A percentile compares a stretch with the other conserved stretches of the same genome.
phyloP scores from a whole-genome alignment of 768 basidiomycete species.

The Lentinula lateritia region DNA sequence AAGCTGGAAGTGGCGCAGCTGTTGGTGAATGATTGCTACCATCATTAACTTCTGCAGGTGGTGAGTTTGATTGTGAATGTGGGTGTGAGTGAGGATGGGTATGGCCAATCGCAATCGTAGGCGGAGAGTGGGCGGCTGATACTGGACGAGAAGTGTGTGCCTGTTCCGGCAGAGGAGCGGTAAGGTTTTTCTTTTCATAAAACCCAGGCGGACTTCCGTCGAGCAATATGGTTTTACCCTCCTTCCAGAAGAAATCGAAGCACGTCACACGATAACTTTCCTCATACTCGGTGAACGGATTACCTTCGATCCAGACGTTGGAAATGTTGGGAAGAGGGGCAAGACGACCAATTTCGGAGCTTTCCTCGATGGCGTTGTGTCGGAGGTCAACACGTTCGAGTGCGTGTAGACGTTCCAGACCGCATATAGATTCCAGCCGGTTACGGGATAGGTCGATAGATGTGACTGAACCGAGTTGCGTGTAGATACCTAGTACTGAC shows the following conservation, averaged over 20 bases:
- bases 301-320: slow-evolving; percentile 82
- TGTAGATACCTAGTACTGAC: slow-evolving; percentile 85
- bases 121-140: slow-evolving; percentile 51
- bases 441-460: slow-evolving; percentile 80
- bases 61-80: slow-evolving; percentile 14
- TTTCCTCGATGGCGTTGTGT: slow-evolving; percentile 73
- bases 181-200: slow-evolving; percentile 63
- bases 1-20: slow-evolving; percentile 32
- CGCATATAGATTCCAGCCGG: slow-evolving; percentile 91
- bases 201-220: slow-evolving; percentile 70
- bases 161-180: slow-evolving; percentile 43
- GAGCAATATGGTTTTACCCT: slow-evolving; percentile 71
- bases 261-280: slow-evolving; percentile 73
- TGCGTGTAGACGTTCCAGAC: slow-evolving; percentile 82
- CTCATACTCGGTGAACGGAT: slow-evolving; percentile 71
- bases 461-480: slow-evolving; percentile 70
- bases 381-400: slow-evolving; percentile 85
- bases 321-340: slow-evolving; percentile 72
- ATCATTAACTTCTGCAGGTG: slow-evolving; percentile 9
- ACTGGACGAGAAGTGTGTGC: slow-evolving; percentile 43
- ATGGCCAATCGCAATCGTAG: slow-evolving; percentile 52
- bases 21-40: slow-evolving; percentile 1
- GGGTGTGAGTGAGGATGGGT: slow-evolving; percentile 19
- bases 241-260: slow-evolving; percentile 80
- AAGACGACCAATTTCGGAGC: slow-evolving; percentile 79